phyloP scores from a whole-genome alignment of 2,329 filamentous ascomycete species.

The Fusarium sp. region DNA sequence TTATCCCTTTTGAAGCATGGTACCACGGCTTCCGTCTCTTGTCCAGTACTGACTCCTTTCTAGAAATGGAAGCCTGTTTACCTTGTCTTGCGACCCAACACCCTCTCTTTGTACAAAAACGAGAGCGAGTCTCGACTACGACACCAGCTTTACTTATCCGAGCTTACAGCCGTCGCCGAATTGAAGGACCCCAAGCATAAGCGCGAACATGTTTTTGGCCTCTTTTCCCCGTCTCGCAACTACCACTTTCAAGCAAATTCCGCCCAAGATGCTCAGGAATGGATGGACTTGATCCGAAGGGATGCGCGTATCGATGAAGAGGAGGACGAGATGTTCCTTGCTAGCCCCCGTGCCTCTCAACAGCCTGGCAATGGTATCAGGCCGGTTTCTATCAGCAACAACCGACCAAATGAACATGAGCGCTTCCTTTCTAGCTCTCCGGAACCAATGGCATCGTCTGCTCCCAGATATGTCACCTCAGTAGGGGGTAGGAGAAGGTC shows the following conservation, averaged over 20 bases:
- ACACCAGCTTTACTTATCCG: conserved; percentile 85
- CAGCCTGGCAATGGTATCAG: conserved; percentile 48
- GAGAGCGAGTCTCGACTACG: conserved; percentile 88
- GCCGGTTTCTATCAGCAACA: conserved; percentile 28
- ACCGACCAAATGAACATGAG: conserved; percentile 49
- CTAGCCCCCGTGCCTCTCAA: conserved; percentile 67
- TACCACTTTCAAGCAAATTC: conserved; percentile 85
- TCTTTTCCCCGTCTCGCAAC: conserved; percentile 91
- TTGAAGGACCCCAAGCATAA: conserved; percentile 90
- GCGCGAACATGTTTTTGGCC: conserved; percentile 85
- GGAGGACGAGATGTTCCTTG: conserved; percentile 81
- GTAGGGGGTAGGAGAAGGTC: conserved; percentile 60
- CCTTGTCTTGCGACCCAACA: conserved; percentile 88
- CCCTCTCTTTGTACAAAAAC: conserved; percentile 92
- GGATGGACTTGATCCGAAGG: conserved; percentile 82
- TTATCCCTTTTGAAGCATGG: neutral
- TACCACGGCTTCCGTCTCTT: neutral
- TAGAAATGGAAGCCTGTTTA: conserved; percentile 91
- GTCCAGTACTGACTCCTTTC: conserved; percentile 31
- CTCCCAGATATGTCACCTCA: conserved; percentile 45
- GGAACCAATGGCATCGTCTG: conserved; percentile 56
- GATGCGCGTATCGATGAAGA: conserved; percentile 88
- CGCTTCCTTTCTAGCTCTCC: conserved; percentile 66
- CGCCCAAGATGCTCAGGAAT: conserved; percentile 79
- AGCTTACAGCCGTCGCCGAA: conserved; percentile 88